Base-by-base conservation (phyloP, 2,329 filamentous ascomycete species). In the Juglanconis juglandina region DNA sequence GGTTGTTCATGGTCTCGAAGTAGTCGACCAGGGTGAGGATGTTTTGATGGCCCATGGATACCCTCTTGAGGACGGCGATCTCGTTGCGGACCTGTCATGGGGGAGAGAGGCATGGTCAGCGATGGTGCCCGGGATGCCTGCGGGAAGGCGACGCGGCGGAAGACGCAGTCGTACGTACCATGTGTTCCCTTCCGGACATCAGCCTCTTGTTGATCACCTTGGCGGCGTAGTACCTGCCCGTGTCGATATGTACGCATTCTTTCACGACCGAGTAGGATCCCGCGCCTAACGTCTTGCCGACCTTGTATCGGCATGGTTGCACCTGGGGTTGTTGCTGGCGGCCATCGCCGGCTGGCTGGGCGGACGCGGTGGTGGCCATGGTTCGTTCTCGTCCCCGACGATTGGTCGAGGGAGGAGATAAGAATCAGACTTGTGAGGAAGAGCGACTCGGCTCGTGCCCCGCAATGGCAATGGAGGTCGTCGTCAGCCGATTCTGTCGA, bases 1-100 rank as follows among this genome's bases (percentile, higher is more conserved):
- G 84, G 77, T 99, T 99, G 79, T 99, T 98, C 91, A 97, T 96
- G 6, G 95, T 99, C 79, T 99, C 95, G 72, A 99, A 99, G 77
- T 98, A 99, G 79, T 99, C 95, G 69, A 98, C 95, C 61, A 99
- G 83, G 1, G 95, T 99, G 63, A 99, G 80, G 73, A 99, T 98
- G 73, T 99, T 99, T 75, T 95, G 91, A 77, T 99, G 94, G 58
- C 95, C 95, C 91, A 99, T 96, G 1, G 94, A 98, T n/a, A 99
- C 94, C 71, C 89, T 89, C 76, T 98, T 98, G 67, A 99, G 83
- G 33, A 99, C 92, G 6, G 95, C 94, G 69, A 99, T 99, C 78
- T 99, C 95, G 74, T 99, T 99, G 64, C 95, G 90, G 61, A 96
- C 91, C 92, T 96, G 62, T n/a, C 32, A 4, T 24, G 5, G 35